Evolutionary conservation across 371 early-diverging fungal genomes (phyloP).

Genomic region (Entomophthora muscae): DNA sequence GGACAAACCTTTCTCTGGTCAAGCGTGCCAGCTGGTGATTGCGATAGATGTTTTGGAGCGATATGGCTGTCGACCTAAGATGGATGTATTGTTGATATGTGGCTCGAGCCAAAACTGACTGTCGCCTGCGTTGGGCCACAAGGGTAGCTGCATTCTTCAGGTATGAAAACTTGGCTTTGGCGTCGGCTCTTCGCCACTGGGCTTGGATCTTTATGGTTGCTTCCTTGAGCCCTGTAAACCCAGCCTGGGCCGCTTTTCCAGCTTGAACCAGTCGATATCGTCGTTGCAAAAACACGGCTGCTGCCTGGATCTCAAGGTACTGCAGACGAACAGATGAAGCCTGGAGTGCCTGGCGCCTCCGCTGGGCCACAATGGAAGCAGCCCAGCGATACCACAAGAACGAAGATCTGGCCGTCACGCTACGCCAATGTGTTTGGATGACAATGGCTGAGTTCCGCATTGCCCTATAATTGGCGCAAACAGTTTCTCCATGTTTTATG

Average conservation of each 20-base stretch:
- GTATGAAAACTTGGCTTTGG: not conserved
- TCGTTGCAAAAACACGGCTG: not conserved
- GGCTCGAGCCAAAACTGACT: not conserved
- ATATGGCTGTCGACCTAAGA: not conserved
- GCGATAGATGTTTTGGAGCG: not conserved
- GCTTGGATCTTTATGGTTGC: not conserved
- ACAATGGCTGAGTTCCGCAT: not conserved
- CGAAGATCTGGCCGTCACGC: not conserved
- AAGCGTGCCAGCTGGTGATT: not conserved
- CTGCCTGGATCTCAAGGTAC: not conserved
- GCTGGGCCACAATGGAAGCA: not conserved
- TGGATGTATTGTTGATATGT: not conserved
- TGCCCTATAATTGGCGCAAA: not conserved
- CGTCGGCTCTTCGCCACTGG: not conserved
- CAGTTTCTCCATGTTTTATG: not conserved
- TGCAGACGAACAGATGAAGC: not conserved
- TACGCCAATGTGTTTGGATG: not conserved
- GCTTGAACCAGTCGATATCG: not conserved
- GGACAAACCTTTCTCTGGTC: too few relatives aligned
- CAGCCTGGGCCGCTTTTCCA: not conserved
- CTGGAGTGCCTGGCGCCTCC: not conserved
- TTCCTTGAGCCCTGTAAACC: not conserved
- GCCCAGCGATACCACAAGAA: not conserved
- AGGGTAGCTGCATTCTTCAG: not conserved
- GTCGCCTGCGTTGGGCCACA: not conserved